Conservation (phyloP, 805 yeast species). For the Lipomyces anomalus region DNA sequence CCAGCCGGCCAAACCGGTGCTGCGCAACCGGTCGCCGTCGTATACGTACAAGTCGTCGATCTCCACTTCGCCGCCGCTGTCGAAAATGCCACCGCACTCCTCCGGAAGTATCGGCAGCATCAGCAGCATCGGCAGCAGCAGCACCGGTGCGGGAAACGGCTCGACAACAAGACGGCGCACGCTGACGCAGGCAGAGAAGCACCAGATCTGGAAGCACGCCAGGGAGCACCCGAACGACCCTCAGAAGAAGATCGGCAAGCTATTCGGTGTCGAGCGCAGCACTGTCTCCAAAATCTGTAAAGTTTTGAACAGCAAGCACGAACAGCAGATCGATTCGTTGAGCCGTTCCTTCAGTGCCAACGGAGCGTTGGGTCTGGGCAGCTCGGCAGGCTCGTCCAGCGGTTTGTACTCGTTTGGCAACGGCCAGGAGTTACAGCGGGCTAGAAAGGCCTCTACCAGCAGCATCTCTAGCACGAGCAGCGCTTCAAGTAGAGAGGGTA, state of each 20-base stretch:
- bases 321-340: neutral
- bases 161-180: conserved; percentile 23
- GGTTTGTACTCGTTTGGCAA: neutral
- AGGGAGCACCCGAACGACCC: conserved; percentile 22
- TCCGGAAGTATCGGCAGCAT: too few relatives aligned
- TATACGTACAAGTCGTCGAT: too few relatives aligned
- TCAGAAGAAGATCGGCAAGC: conserved; percentile 24
- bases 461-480: neutral
- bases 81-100: too few relatives aligned
- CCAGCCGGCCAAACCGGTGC: too few relatives aligned
- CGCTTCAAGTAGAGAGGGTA: neutral
- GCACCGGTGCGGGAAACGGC: too few relatives aligned
- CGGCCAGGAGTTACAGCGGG: too few relatives aligned
- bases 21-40: too few relatives aligned
- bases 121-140: too few relatives aligned
- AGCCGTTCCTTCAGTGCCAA: too few relatives aligned
- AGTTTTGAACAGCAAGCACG: conserved; percentile 16
- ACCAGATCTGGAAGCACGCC: conserved; percentile 18
- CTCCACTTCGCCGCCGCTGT: too few relatives aligned
- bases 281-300: conserved; percentile 27
- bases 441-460: too few relatives aligned
- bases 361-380: too few relatives aligned
- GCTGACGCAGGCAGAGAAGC: conserved; percentile 20
- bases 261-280: conserved; percentile 27
- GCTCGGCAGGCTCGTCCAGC: neutral